Conservation (phyloP, 78 protist genomes). For the Diacronema lutheri region DNA sequence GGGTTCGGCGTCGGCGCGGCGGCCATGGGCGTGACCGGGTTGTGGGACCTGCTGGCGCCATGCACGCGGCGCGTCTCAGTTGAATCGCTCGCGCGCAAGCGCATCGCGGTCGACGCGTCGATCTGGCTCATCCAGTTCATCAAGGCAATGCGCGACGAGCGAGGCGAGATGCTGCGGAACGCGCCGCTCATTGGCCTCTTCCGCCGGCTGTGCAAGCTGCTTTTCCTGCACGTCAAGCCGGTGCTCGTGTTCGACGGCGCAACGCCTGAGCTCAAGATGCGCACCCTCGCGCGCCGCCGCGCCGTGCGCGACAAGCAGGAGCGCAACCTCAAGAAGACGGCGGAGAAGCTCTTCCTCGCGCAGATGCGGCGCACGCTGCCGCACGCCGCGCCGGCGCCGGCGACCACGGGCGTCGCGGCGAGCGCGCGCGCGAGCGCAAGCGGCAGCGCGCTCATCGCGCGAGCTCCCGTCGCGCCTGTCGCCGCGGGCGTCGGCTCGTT, state of each 20-base stretch:
- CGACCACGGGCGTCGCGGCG: too few species aligned
- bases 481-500: too few species aligned
- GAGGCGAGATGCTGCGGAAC: constrained; percentile 22
- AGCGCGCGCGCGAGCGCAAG: too few species aligned
- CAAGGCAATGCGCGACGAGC: constrained; percentile 47
- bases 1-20: too few species aligned
- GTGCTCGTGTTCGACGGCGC: constrained; percentile 71
- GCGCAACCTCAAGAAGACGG: not conserved
- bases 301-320: not conserved
- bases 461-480: too few species aligned
- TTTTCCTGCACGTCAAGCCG: constrained; percentile 45
- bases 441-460: too few species aligned
- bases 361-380: not conserved
- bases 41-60: constrained; percentile 62
- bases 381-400: too few species aligned
- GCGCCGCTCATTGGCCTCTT: constrained; percentile 66
- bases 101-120: constrained; percentile 60
- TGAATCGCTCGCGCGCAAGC: constrained; percentile 32
- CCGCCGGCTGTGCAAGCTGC: constrained; percentile 47
- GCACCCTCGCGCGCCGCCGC: not conserved
- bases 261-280: constrained; percentile 27
- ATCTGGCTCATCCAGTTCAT: constrained; percentile 64
- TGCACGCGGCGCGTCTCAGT: constrained; percentile 31
- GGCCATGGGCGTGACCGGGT: constrained; percentile 58
- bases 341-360: not conserved